A percentile compares a stretch with the other conserved stretches of the same genome.
phyloP scores from a whole-genome alignment of 495 filamentous ascomycete genomes.

The Astrothelium subdiscretum region DNA sequence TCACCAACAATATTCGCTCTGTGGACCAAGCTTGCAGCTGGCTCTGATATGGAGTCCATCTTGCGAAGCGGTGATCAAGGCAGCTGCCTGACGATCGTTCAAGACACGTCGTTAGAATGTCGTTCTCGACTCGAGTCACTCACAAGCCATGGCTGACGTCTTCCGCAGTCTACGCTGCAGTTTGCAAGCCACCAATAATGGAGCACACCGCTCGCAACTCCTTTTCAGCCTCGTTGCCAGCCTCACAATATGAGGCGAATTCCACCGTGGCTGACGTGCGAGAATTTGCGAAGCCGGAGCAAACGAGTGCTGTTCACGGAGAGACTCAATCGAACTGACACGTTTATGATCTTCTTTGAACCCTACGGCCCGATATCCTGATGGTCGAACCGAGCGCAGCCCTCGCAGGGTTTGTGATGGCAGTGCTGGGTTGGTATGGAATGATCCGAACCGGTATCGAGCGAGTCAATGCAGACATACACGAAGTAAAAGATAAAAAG shows the following conservation, averaged over 20 bases:
- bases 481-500: background rate
- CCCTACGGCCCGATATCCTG: background rate
- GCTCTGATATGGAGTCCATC: background rate
- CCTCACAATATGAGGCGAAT: background rate
- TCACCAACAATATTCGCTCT: background rate
- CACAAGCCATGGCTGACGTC: background rate
- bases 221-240: background rate
- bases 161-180: background rate
- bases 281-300: background rate
- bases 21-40: background rate
- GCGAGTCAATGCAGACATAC: background rate
- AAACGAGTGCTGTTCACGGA: background rate
- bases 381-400: background rate
- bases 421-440: background rate
- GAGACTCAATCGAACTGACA: background rate
- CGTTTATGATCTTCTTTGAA: background rate
- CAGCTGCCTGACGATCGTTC: background rate
- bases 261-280: background rate
- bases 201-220: background rate
- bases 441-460: background rate
- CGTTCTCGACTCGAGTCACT: background rate
- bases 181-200: background rate
- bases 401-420: background rate
- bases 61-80: background rate
- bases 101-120: background rate